Base-by-base conservation (phyloP, 257 asterid species). In the Solanum chmielewskii region DNA sequence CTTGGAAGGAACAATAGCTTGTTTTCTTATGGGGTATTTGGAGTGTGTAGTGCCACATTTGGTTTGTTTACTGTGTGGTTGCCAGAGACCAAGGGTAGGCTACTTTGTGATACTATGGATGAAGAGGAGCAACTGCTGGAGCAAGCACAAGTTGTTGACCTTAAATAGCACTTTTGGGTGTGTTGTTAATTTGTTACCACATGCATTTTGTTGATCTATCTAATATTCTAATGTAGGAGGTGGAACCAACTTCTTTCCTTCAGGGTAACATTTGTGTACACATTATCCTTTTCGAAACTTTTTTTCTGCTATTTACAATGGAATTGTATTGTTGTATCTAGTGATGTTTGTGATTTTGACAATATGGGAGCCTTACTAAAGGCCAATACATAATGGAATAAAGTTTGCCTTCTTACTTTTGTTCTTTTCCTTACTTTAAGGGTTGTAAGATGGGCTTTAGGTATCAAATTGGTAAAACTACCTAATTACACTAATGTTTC, bases 11-110 rank as follows among this genome's bases (percentile, higher is more conserved):
- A 83, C 62, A 91, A 92, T 6, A 85, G 90, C 44, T 39, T 88
- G 4, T 66, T 90, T 20, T 91, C 97, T 0, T 94, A 87, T 75
- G 96, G 96, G 13, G 91, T 94, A 59, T 94, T 95, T 31, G 98
- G 98, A 27, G 83, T 93, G 23, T 44, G 91, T 15, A 86, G 92
- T 2, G 25, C 83, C 12, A 52, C 87, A 1, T 90, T 95, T 44
- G 90, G 92, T 62, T 7, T 92, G 83, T 89, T 87, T 45, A 95
- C 93, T 0, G 87, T 45, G 39, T 92, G 90, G 16, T 81, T 95
- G 93, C 98, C 98, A 59, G 98, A 94, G 85, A 95, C 98, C 1
- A 90, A 88, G 45, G 97, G 96, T 1, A 88, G 93, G 68, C 12
- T 81, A 60, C 56, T 90, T 47, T 94, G 90, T 62, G 97, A 95